Conservation (phyloP, 441 rosid genomes). For the Populus hybrid region DNA sequence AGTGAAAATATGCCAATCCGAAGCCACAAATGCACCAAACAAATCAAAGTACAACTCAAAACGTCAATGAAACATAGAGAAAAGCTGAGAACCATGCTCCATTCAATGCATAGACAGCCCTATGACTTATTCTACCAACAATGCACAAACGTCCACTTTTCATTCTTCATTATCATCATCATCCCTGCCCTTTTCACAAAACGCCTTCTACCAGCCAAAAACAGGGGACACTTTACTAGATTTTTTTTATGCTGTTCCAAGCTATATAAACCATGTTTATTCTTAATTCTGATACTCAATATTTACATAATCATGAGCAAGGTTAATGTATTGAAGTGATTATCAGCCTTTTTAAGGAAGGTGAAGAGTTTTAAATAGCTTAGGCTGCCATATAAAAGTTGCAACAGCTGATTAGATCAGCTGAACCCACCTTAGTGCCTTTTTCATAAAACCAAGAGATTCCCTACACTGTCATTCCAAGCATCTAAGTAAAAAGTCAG, state of each 20-base stretch:
- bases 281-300: background rate
- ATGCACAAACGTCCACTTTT: too few relatives aligned
- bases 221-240: background rate
- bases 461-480: background rate
- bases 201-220: background rate
- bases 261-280: background rate
- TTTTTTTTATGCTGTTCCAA: background rate
- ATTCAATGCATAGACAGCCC: too few relatives aligned
- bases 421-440: background rate
- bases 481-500: background rate
- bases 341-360: background rate
- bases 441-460: background rate
- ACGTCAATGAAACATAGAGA: too few relatives aligned
- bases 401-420: background rate
- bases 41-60: too few relatives aligned
- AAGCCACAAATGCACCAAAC: too few relatives aligned
- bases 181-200: too few relatives aligned
- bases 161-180: too few relatives aligned
- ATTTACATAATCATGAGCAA: background rate
- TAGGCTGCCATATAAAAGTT: background rate
- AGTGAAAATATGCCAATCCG: too few relatives aligned
- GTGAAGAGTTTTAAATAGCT: background rate
- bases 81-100: too few relatives aligned
- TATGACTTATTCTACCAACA: too few relatives aligned
- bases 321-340: background rate